Evolutionary conservation across 2,329 filamentous ascomycete genomes (phyloP), one percentile per base, ranked within the genome.

Genomic region (Berkeleyomyces basicola): DNA sequence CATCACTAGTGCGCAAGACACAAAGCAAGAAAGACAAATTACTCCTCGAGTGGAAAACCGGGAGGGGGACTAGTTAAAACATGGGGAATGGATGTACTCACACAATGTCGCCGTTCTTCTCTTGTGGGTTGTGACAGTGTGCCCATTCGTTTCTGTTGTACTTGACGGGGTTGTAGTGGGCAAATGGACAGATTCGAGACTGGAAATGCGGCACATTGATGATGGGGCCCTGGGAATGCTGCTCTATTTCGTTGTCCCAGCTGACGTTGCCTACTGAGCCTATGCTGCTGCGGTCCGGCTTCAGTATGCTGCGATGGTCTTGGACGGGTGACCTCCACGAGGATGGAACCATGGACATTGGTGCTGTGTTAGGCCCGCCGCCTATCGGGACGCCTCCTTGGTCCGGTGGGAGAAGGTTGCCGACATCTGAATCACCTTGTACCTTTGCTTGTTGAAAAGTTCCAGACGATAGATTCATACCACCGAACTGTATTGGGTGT

Each of bases 101-200:
- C 63, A 64, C 63, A 42, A 64, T 64, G 49, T 64, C 63, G 16
- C 63, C 63, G 43, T 64, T 64, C 44, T 64, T 64, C 59, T 64
- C 63, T 43, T 64, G 63, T 37, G 44, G 53, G 33, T 64, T 61
- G 14, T 62, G 60, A 33, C 63, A 64, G 11, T 64, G 63, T 37
- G 63, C 44, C 63, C 63, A 64, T 16, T 61, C 63, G 14, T 16
- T 53, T 33, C 37, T 42, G 42, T 61, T 64, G 31, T 62, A 64
- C 40, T 62, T 61, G 16, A 37, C 14, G n/a, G 63, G 37, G 40
- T 64, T 62, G 37, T 64, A 64, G 9, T 53, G 42, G 11, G 63
- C 63, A 39, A 64, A 64, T 16, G 63, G 63, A 58, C 63, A 64
- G 31, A 64, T 64, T n/a, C 63, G 59, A 40, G 43, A 44, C 57